These are phyloP conservation scores for Pelargonium australe DNA, from an alignment of 441 rosid genomes.

Conservation along the genomic window DNA sequence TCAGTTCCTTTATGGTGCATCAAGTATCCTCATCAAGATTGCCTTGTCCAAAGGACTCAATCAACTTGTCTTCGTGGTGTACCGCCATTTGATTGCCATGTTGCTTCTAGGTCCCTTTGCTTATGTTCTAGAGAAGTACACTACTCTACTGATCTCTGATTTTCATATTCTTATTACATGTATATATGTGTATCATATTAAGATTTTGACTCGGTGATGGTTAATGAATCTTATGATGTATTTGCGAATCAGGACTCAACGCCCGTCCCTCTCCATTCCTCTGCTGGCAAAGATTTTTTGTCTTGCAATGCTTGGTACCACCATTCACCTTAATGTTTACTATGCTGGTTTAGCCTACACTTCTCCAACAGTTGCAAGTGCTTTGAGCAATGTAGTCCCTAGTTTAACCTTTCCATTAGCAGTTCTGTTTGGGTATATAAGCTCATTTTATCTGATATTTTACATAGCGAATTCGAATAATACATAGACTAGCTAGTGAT, in stretches of 20 bases:
- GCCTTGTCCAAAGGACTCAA: conserved; percentile 36
- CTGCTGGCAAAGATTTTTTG: conserved; percentile 32
- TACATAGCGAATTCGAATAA: too few relatives aligned
- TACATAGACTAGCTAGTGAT: not conserved
- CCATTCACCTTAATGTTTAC: conserved; percentile 38
- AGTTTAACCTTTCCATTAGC: conserved; percentile 36
- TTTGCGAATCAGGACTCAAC: conserved; percentile 26
- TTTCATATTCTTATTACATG: too few relatives aligned
- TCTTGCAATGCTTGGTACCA: conserved; percentile 35
- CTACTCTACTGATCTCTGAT: too few relatives aligned
- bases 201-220: not conserved
- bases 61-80: conserved; percentile 35
- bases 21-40: conserved; percentile 38
- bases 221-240: not conserved
- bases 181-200: not conserved
- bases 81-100: conserved; percentile 32
- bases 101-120: conserved; percentile 38
- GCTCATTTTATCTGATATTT: not conserved
- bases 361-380: conserved; percentile 40
- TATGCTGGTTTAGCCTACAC: conserved; percentile 33
- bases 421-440: conserved; percentile 31
- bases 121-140: conserved; percentile 36
- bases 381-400: conserved; percentile 40
- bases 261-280: conserved; percentile 26
- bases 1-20: conserved; percentile 34